Base-by-base conservation (phyloP, 768 basidiomycete genomes). In the Termitomyces sp. region DNA sequence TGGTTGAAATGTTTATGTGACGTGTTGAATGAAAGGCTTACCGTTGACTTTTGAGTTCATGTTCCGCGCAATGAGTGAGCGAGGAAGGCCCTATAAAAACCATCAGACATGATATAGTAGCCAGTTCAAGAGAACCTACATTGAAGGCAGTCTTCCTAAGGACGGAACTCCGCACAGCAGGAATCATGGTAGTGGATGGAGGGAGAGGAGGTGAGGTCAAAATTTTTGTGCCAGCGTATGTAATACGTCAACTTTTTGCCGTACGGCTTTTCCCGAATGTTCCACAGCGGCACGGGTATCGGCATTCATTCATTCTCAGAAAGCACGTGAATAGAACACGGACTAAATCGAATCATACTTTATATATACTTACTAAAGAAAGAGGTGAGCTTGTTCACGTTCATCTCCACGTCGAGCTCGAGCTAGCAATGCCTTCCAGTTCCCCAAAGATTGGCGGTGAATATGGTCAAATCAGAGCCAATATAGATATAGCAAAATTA, bases 31-130 rank as follows among this genome's bases (percentile, higher is more conserved):
- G 57, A 66, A 68, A 60, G 57, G 74, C 86, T 45, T 64, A 91
- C 91, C 95, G 65, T 82, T 86, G 75, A 96, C 91, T 85, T 96
- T 97, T 67, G 90, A 87, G 82, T 95, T 95, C 92, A 96, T 95
- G 80, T 89, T 93, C 76, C 94, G 87, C 69, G 91, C 91, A 74
- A 94, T 86, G 75, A 82, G 78, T 63, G 86, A 84, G 68, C 90
- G 88, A 66, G 87, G 84, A 70, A 88, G 75, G 68, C 81, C 83
- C 89, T 90, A 60, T 11, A 58, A 36, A 64, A 56, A 58, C 52
- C 57, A 68, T 61, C 61, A 58, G 45, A 49, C 22, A 39, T 32
- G 18, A 13, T 42, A 45, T 15, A 42, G 9, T 38, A 24, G 1
- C 4, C 12, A 38, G 4, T 36, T 32, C 9, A 18, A 40, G 9